Conservation (phyloP, 257 asterid genomes). For the Rehmannia glutinosa region DNA sequence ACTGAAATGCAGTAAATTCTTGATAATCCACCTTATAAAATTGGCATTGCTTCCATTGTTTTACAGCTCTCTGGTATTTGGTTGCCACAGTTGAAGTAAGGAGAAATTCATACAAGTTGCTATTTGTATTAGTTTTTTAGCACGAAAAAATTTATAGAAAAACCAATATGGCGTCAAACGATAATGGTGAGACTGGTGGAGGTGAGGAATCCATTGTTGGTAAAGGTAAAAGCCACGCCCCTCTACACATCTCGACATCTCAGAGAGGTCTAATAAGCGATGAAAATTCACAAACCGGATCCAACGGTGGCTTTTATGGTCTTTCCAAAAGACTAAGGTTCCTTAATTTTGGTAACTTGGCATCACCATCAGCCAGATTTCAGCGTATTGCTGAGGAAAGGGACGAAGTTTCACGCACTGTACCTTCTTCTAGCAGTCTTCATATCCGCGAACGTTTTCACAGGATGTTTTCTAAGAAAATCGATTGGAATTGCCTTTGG, state of each 20-base stretch:
- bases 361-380: slow-evolving; percentile 61
- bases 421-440: slow-evolving; percentile 60
- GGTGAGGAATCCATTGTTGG: slow-evolving; percentile 27
- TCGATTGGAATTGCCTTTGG: slow-evolving; percentile 43
- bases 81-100: background rate
- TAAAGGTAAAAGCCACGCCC: slow-evolving; percentile 23
- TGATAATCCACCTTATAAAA: background rate
- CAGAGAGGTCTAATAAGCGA: slow-evolving; percentile 46
- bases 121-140: background rate
- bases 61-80: slow-evolving; percentile 12
- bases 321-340: slow-evolving; percentile 35
- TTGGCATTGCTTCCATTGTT: background rate
- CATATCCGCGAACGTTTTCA: slow-evolving; percentile 60
- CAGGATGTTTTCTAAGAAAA: slow-evolving; percentile 44
- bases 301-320: slow-evolving; percentile 17
- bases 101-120: background rate
- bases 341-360: slow-evolving; percentile 48
- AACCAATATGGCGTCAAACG: slow-evolving; percentile 40
- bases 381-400: slow-evolving; percentile 51
- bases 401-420: slow-evolving; percentile 61
- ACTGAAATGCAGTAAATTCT: background rate
- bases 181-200: slow-evolving; percentile 29
- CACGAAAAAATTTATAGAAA: background rate
- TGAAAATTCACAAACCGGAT: slow-evolving; percentile 27
- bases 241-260: slow-evolving; percentile 49